Evolutionary conservation across 116 monocot genomes (phyloP), one percentile per base, ranked within the genome.

Genomic region (Zostera marina): DNA sequence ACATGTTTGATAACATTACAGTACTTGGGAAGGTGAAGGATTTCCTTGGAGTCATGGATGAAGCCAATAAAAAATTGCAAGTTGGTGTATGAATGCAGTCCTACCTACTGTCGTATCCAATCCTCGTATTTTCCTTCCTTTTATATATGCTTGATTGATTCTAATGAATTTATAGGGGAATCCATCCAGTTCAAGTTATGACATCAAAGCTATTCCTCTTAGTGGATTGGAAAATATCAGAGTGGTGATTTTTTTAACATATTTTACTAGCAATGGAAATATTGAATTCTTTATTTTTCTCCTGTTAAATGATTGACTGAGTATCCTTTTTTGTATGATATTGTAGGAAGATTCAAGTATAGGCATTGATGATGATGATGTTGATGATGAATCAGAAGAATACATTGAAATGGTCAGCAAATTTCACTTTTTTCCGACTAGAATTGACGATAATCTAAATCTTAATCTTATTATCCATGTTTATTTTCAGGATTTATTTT

Each of bases 191-290:
- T 12, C 43, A 21, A 68, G 79, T 32, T 76, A 66, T 58, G 74
- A 82, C 62, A 72, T 88, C 20, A 82, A 88, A 72, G 82, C 68
- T 16, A 74, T 82, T 23, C 72, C 16, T 14, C 82, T 76, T 20
- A 64, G 82, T 59, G 87, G 79, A 59, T 59, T 61, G 46, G 79
- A 82, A 63, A 72, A 68, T 23, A 87, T 87, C 48, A 81, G 79
- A 65, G 78, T 87, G 87, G 85, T 80, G 72, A 68, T 15, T 12
- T 19, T 47, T 22, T 24, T 20, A 13, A 3, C 24, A 16, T 19
- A 51, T 9, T 6, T 9, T 6, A 11, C 26, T 3, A 23, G 5
- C 17, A 24, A 54, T 54, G n/a, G n/a, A n/a, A 12, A 24, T 9
- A 1, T 11, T 11, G 5, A 54, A 0, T 24, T 54, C 54, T 4